Evolutionary conservation across 2,329 filamentous ascomycete genomes (phyloP).

Genomic region (Xylariales sp.): DNA sequence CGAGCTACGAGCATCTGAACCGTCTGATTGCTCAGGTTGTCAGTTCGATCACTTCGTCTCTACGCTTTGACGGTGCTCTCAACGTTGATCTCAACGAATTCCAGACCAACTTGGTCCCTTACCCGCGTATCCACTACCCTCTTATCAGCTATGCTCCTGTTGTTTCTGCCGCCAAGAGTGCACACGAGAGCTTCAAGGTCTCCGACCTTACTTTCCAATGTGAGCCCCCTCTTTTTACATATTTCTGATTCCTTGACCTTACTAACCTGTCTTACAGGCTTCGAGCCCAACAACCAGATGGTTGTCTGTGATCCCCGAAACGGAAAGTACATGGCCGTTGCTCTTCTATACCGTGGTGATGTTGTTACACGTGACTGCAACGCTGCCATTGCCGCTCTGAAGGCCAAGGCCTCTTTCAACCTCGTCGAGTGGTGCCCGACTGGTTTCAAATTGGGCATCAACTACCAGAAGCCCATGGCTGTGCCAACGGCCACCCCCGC

Average conservation of each 20-base stretch:
- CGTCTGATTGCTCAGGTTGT: constrained; percentile 79
- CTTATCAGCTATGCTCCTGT: constrained; percentile 79
- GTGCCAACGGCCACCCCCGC: constrained; percentile 63
- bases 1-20: constrained; percentile 78
- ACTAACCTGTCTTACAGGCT: constrained; percentile 60
- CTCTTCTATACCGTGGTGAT: constrained; percentile 77
- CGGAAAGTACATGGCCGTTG: constrained; percentile 81
- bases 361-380: constrained; percentile 77
- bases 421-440: constrained; percentile 81
- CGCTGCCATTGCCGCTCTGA: constrained; percentile 73
- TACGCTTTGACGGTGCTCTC: constrained; percentile 78
- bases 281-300: constrained; percentile 84
- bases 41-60: constrained; percentile 78
- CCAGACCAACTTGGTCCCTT: constrained; percentile 80
- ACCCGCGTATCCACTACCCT: constrained; percentile 79
- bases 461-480: constrained; percentile 75
- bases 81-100: constrained; percentile 83
- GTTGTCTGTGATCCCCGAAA: constrained; percentile 79
- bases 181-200: constrained; percentile 89
- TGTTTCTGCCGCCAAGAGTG: constrained; percentile 78
- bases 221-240: constrained; percentile 55
- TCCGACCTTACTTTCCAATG: constrained; percentile 80
- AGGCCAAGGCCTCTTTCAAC: constrained; percentile 79
- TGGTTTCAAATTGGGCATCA: constrained; percentile 81
- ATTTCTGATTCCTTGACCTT: neutral